These are phyloP conservation scores for Mycena amicta DNA, from an alignment of 768 basidiomycete genomes.

Conservation along the genomic window DNA sequence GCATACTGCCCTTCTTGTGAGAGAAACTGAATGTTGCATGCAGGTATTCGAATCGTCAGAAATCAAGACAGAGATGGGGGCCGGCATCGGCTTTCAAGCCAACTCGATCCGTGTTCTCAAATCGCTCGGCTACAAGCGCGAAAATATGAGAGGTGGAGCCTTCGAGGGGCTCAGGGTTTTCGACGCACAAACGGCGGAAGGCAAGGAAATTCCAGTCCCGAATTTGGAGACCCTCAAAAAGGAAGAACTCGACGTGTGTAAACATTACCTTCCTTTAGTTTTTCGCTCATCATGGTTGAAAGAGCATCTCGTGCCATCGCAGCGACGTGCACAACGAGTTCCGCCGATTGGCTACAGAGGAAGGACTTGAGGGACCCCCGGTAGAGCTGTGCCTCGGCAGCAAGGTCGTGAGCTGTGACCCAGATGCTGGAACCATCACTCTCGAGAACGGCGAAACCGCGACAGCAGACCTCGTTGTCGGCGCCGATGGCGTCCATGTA, in stretches of 20 bases:
- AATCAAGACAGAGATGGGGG: constrained; percentile 14
- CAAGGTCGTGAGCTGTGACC: constrained; percentile 3
- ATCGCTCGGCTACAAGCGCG: background rate
- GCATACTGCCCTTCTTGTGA: background rate
- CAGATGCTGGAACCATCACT: constrained; percentile 34
- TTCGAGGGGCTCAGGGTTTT: background rate
- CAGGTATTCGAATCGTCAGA: constrained; percentile 13
- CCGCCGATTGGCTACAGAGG: background rate
- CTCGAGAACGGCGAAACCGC: constrained; percentile 39
- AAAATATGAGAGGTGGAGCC: constrained; percentile 7
- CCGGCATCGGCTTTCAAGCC: constrained; percentile 4
- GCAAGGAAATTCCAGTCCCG: background rate
- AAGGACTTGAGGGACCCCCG: background rate
- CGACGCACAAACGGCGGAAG: background rate
- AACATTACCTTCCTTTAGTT: background rate
- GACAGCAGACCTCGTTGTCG: constrained; percentile 35
- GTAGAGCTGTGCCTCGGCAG: background rate
- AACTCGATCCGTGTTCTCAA: constrained; percentile 9
- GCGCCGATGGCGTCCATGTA: constrained; percentile 34
- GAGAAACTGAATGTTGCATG: background rate
- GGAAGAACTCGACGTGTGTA: background rate
- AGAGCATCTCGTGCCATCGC: constrained; percentile 1
- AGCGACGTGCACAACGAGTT: background rate
- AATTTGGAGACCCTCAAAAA: background rate
- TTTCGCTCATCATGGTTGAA: background rate